Conservation (phyloP, 805 yeast genomes). For the Lachancea sp. region DNA sequence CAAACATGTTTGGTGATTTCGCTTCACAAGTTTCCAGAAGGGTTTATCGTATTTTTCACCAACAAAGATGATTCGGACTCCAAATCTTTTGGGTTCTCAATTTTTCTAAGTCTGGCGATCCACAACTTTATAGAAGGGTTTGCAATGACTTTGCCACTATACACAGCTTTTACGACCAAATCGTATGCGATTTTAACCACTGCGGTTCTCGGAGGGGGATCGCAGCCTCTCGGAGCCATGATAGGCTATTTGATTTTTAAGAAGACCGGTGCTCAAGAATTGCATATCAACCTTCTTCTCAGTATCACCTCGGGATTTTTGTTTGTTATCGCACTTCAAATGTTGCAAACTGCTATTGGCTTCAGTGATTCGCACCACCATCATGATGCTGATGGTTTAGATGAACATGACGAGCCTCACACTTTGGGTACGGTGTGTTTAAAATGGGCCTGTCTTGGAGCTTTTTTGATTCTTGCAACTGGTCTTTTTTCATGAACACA, state of each 20-base stretch:
- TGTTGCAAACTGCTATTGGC: slow-evolving; percentile 76
- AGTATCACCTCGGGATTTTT: slow-evolving; percentile 79
- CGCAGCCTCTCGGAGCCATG: slow-evolving; percentile 88
- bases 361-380: slow-evolving; percentile 65
- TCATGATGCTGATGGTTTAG: slow-evolving; percentile 25
- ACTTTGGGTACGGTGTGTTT: slow-evolving; percentile 32
- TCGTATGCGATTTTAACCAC: slow-evolving; percentile 58
- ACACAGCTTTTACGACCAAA: slow-evolving; percentile 62
- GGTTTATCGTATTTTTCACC: slow-evolving; percentile 73
- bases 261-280: slow-evolving; percentile 31
- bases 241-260: slow-evolving; percentile 52
- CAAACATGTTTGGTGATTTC: slow-evolving; percentile 87
- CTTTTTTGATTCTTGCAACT: slow-evolving; percentile 23
- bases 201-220: slow-evolving; percentile 66
- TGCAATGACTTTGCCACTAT: slow-evolving; percentile 85
- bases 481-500: slow-evolving; percentile 4
- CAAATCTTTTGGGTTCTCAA: slow-evolving; percentile 58
- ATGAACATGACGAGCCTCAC: slow-evolving; percentile 23
- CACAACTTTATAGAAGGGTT: slow-evolving; percentile 95
- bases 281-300: slow-evolving; percentile 42
- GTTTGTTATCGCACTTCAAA: slow-evolving; percentile 72
- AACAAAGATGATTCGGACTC: slow-evolving; percentile 47
- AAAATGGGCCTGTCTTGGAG: slow-evolving; percentile 33
- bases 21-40: slow-evolving; percentile 91
- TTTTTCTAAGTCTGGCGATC: slow-evolving; percentile 76